Base-by-base conservation (phyloP, 1,284 basidiomycete genomes). In the Sporisorium sorghi region DNA sequence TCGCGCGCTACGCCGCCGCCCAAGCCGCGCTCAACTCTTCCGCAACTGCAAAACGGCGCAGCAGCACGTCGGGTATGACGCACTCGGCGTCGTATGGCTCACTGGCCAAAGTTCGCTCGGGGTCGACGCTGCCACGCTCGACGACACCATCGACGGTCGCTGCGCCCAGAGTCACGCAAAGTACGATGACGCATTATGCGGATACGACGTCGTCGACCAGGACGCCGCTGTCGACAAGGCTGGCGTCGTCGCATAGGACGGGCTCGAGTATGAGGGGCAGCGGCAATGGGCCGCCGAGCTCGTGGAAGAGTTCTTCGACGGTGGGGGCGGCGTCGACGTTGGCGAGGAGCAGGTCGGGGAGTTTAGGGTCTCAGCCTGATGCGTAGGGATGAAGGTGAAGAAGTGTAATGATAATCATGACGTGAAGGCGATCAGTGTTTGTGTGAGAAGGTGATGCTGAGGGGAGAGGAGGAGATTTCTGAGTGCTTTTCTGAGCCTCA, bases 341-440 rank as follows among this genome's bases (percentile, higher is more conserved):
- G 39, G 32, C 14, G 95, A 98, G 81, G 93, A 97, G 60, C 87
- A 98, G 37, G 94, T 97, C 84, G 94, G 97, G 28, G 89, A 96
- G 50, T 26, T 40, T 64, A 2, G 67, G 58, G n/a, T 50, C 55
- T 24, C 47, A 56, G 47, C 33, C 28, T 19, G 53, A 46, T 23
- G 35, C 35, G 33, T 56, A 19, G 23, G 8, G n/a, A n/a, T n/a
- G 17, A 19, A 11, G 35, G 40, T n/a, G 30, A 21, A 5, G 42
- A 14, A n/a, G n/a, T 54, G 39, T 50, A 47, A 50, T 55, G 37
- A 32, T 37, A 24, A 24, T 43, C 21, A 43, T 46, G 30, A 47
- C 47, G 58, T 50, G 8, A 28, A 37, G 28, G 21, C 14, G 37
- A 21, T 26, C 6, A 3, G 35, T 19, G 50, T n/a, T 19, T 40